Base-by-base conservation (phyloP, 140 eudicot genomes). In the Cichorium intybus region DNA sequence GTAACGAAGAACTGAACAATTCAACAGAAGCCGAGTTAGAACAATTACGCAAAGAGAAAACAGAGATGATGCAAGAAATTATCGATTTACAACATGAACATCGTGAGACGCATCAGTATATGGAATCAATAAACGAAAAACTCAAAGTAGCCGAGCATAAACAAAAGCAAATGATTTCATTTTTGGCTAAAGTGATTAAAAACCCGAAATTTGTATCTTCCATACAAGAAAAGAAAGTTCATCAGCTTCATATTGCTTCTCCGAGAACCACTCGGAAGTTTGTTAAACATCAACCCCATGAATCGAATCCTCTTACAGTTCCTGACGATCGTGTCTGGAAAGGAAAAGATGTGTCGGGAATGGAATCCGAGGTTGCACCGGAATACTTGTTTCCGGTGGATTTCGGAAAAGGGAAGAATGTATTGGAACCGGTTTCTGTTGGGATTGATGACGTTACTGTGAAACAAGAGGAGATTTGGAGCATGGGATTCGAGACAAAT, bases 111-210 rank as follows among this genome's bases (percentile, higher is more conserved):
- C 56, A 68, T 56, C 79, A 77, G 46, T 75, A 82, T 50, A 70
- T 92, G 80, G 88, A 77, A 71, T 70, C 76, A 18, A 78, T 88
- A 28, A 81, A 77, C 29, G 82, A 79, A 61, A 85, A 84, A 75
- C 92, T 92, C n/a, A 69, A 79, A 60, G 87, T 80, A 24, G 87
- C 93, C 10, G 98, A 88, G 78, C 77, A 61, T 12, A 85, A 82
- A 68, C 95, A 92, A 73, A 88, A 83, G 65, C 93, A 85, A 60
- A 81, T 88, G 90, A 77, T 92, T 16, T 83, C 96, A 0, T 88
- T 92, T 81, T 26, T 92, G 64, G 95, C 87, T 20, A 68, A 92
- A 57, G 66, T 78, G 16, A 70, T 88, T 46, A 82, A 75, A 45
- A 88, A 75, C 48, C 98, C 93, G 2, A 81, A 53, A 1, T 83